A percentile compares a stretch with the other conserved stretches of the same genome.
Conservation (phyloP, 169 alveolate species). For the Fabrea salina region DNA sequence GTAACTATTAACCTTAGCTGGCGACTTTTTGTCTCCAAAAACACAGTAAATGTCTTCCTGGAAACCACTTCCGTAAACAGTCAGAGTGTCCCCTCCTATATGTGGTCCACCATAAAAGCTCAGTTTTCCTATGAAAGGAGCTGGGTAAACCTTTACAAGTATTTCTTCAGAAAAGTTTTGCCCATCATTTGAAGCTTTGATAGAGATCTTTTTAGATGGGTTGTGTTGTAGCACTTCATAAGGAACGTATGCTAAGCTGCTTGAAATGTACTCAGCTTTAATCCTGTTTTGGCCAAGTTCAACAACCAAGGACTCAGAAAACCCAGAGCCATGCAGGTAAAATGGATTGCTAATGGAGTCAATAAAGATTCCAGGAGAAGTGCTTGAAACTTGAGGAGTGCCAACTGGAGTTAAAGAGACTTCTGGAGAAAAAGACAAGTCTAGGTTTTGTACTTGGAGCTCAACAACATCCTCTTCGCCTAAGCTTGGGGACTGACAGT, state of each 20-base stretch:
- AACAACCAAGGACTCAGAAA: neutral
- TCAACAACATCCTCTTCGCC: neutral
- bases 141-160: neutral
- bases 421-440: neutral
- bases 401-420: neutral
- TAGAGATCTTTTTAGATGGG: neutral
- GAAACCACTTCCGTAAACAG: conserved; percentile 17
- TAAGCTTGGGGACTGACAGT: neutral
- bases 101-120: neutral
- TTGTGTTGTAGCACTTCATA: neutral
- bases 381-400: neutral
- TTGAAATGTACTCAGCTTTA: neutral
- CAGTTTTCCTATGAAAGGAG: neutral
- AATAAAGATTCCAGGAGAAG: neutral
- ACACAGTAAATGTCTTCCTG: neutral
- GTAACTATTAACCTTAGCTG: neutral
- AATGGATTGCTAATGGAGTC: neutral
- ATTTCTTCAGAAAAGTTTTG: neutral
- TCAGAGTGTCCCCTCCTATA: conserved; percentile 4
- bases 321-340: neutral
- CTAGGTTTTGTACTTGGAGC: neutral
- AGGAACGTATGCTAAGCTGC: neutral
- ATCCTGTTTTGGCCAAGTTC: neutral
- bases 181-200: conserved; percentile 21
- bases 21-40: neutral